A percentile compares a stretch with the other conserved stretches of the same genome.
Conservation (phyloP, 1,139 yeast species). For the Candida frijolesensis region DNA sequence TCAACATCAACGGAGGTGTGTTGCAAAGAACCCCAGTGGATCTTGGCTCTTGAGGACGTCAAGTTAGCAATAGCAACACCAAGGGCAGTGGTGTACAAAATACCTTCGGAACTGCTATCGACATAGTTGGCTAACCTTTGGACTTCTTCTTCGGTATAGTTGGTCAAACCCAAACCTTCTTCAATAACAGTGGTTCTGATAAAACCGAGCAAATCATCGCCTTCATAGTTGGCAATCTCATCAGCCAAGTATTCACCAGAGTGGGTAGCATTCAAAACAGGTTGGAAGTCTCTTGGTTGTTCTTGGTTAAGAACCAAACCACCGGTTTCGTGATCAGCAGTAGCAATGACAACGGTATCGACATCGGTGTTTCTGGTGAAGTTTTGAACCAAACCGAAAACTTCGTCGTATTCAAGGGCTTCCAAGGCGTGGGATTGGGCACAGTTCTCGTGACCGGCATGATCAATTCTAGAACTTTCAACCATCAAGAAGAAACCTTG, state of each 20-base stretch:
- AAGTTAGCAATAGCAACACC: constrained; percentile 55
- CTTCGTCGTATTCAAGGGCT: constrained; percentile 65
- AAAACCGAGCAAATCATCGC: constrained; percentile 39
- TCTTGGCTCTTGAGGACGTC: constrained; percentile 69
- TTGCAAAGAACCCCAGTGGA: constrained; percentile 90
- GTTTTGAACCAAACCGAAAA: constrained; percentile 67
- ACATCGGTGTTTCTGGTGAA: constrained; percentile 64
- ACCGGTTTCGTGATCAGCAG: constrained; percentile 93
- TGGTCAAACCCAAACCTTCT: constrained; percentile 60
- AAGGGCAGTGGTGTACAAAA: constrained; percentile 5
- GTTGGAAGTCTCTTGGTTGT: constrained; percentile 48
- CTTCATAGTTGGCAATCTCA: constrained; percentile 28
- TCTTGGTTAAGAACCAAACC: constrained; percentile 76
- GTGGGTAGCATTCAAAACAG: constrained; percentile 62
- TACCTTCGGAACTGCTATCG: constrained; percentile 21
- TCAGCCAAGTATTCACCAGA: constrained; percentile 68
- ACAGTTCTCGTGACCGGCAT: constrained; percentile 88
- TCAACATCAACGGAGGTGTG: constrained; percentile 91
- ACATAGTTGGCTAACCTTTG: constrained; percentile 13
- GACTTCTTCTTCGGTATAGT: constrained; percentile 54
- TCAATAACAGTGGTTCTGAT: constrained; percentile 52
- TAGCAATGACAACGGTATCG: constrained; percentile 74
- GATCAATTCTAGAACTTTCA: constrained; percentile 90
- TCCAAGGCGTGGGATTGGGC: constrained; percentile 49
- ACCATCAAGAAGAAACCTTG: constrained; percentile 80